Percentiles rank a stretch among this genome's conserved stretches.
These are phyloP conservation scores for Citrullus amarus DNA, from an alignment of 306 rosid species.

Conservation along the genomic window DNA sequence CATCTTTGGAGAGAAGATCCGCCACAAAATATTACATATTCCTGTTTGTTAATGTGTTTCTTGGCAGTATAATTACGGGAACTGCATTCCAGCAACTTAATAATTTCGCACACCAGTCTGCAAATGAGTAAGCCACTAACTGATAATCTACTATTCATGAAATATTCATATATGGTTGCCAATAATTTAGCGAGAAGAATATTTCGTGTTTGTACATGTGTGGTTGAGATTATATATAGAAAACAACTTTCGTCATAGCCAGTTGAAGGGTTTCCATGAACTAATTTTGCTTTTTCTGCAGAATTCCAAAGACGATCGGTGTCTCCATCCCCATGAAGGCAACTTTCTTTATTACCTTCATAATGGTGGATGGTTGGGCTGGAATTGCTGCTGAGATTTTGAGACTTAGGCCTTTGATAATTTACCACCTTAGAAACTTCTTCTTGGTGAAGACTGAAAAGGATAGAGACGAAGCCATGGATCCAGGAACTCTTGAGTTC, in stretches of 20 bases:
- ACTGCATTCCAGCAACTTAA: constrained; percentile 92
- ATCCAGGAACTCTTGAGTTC: constrained; percentile 90
- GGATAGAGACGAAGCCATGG: constrained; percentile 97
- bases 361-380: constrained; percentile 99
- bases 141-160: not conserved
- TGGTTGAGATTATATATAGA: not conserved
- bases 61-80: constrained; percentile 94
- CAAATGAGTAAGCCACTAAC: constrained; percentile 53
- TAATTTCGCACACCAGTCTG: constrained; percentile 74
- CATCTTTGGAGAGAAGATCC: constrained; percentile 74
- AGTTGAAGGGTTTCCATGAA: not conserved
- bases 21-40: constrained; percentile 81
- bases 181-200: not conserved
- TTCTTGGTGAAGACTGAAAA: constrained; percentile 86
- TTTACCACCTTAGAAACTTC: constrained; percentile 65
- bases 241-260: not conserved
- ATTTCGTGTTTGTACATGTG: not conserved
- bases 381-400: constrained; percentile 95
- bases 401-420: constrained; percentile 74
- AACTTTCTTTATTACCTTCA: constrained; percentile 90
- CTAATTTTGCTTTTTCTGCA: constrained; percentile 19
- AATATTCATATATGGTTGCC: not conserved
- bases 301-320: constrained; percentile 82
- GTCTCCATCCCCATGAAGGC: constrained; percentile 99
- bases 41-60: constrained; percentile 80